Evolutionary conservation across 805 yeast genomes (phyloP).

Genomic region (Candida michaelii): DNA sequence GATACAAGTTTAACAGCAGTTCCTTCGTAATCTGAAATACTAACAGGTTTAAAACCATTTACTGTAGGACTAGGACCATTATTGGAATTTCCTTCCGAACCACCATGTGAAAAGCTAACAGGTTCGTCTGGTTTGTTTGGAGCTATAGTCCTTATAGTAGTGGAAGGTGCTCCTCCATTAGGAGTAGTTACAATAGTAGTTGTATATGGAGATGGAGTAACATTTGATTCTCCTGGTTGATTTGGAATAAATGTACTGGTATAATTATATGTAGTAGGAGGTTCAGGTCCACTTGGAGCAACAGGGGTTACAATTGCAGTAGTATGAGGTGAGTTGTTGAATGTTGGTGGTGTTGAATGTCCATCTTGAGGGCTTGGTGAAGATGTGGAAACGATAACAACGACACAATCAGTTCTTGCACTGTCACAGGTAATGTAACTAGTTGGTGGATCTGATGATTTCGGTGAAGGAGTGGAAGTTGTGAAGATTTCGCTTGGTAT

Average conservation of each 20-base stretch:
- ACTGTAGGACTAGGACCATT: not conserved
- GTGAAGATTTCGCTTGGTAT: not conserved
- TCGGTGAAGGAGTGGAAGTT: not conserved
- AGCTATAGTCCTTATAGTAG: not conserved
- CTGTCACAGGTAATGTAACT: not conserved
- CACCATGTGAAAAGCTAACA: not conserved
- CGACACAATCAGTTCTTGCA: not conserved
- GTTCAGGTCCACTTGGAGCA: not conserved
- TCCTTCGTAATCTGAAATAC: not conserved
- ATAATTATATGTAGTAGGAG: not conserved
- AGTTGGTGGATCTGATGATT: too few species aligned
- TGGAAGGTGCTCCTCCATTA: not conserved
- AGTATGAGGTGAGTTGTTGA: too few species aligned
- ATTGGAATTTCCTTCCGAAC: not conserved
- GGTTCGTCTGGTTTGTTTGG: not conserved
- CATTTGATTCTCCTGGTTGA: too few species aligned
- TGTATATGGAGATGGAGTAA: not conserved
- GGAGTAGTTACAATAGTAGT: not conserved
- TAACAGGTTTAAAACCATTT: not conserved
- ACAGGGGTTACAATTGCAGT: not conserved
- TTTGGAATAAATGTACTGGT: not conserved
- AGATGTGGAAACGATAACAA: not conserved
- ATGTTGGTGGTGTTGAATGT: too few species aligned
- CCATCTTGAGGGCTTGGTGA: not conserved
- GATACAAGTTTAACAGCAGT: not conserved